A percentile compares a stretch with the other conserved stretches of the same genome.
Conservation (phyloP, 164 flowering plant genomes). For the Stephania cephalantha region DNA sequence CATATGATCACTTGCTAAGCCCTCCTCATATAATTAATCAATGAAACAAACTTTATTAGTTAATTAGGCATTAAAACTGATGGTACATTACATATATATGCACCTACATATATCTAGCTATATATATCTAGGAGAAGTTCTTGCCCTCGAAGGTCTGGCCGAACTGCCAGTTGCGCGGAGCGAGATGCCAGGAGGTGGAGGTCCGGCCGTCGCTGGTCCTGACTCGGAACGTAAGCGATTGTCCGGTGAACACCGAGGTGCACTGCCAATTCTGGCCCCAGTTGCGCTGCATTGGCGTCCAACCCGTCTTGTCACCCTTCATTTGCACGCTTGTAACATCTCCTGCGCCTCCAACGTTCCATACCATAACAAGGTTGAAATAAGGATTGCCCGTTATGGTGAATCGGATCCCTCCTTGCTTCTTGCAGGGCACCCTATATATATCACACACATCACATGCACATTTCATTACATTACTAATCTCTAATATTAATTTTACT, state of each 20-base stretch:
- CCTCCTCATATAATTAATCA: no score
- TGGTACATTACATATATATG: no score
- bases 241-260: slow-evolving; percentile 25
- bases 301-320: slow-evolving; percentile 39
- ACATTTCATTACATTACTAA: background rate
- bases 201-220: slow-evolving; percentile 42
- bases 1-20: no score
- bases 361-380: slow-evolving; percentile 42
- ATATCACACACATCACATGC: background rate
- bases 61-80: no score
- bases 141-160: slow-evolving; percentile 71
- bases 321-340: slow-evolving; percentile 41
- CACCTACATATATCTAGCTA: no score
- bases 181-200: slow-evolving; percentile 52
- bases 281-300: slow-evolving; percentile 41
- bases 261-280: slow-evolving; percentile 69
- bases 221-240: slow-evolving; percentile 54
- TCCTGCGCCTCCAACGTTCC: slow-evolving; percentile 82
- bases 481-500: no score
- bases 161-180: slow-evolving; percentile 53
- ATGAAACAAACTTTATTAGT: no score
- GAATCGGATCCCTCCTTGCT: slow-evolving; percentile 56
- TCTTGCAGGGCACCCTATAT: slow-evolving; percentile 61
- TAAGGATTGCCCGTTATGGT: slow-evolving; percentile 48
- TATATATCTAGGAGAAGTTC: slow-evolving; percentile 29